phyloP scores from a whole-genome alignment of 2,329 filamentous ascomycete genomes.

The Diaporthe sp. region DNA sequence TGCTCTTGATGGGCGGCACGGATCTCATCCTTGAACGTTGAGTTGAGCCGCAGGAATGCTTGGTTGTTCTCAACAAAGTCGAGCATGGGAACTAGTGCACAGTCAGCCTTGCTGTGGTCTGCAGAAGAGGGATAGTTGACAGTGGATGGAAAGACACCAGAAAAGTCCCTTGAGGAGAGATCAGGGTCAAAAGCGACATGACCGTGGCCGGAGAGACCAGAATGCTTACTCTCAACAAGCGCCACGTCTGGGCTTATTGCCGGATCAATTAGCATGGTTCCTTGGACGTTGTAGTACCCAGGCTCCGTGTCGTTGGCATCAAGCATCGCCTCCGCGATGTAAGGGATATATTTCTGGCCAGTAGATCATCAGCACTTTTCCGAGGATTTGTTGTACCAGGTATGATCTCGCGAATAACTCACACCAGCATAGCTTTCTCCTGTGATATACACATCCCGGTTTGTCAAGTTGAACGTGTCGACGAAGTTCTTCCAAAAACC shows the following conservation, averaged over 20 bases:
- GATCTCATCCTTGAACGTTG: conserved; percentile 61
- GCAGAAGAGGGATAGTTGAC: background rate
- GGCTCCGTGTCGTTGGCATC: conserved; percentile 66
- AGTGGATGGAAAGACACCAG: background rate
- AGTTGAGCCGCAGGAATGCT: conserved; percentile 69
- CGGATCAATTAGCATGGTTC: conserved; percentile 30
- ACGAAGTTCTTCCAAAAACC: conserved; percentile 82
- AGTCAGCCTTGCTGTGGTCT: background rate
- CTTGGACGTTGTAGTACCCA: conserved; percentile 68
- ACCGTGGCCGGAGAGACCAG: conserved; percentile 48
- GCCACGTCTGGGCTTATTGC: conserved; percentile 14
- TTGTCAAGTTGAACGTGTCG: conserved; percentile 71
- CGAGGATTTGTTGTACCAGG: too few species aligned
- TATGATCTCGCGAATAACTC: background rate
- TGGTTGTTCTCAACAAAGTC: conserved; percentile 68
- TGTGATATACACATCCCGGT: conserved; percentile 74
- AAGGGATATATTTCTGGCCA: conserved; percentile 63
- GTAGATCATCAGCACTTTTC: background rate
- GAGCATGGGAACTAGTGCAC: conserved; percentile 57
- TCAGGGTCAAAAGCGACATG: background rate
- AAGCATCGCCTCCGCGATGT: conserved; percentile 74
- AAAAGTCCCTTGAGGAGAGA: background rate
- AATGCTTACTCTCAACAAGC: conserved; percentile 47
- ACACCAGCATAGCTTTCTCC: conserved; percentile 50
- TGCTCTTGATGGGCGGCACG: conserved; percentile 63